These are phyloP conservation scores for Ramaria sp. DNA, from an alignment of 768 basidiomycete species.

Conservation along the genomic window DNA sequence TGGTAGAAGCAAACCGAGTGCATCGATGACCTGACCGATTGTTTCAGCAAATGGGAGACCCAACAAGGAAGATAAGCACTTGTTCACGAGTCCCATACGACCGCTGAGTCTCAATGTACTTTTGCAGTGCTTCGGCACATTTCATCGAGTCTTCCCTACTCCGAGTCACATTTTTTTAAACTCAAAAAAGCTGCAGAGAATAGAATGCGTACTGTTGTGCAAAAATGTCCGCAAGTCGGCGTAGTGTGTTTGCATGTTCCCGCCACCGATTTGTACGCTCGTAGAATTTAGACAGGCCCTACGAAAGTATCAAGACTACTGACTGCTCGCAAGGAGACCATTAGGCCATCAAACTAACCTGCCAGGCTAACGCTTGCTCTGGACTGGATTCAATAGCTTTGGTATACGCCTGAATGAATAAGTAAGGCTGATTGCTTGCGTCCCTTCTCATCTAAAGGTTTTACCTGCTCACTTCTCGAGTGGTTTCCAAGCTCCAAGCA, in stretches of 20 bases:
- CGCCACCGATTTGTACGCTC: slow-evolving; percentile 54
- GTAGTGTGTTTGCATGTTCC: slow-evolving; percentile 40
- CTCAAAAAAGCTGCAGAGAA: slow-evolving; percentile 13
- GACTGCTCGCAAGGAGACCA: neutral
- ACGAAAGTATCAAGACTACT: slow-evolving; percentile 12
- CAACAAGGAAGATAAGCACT: slow-evolving; percentile 24
- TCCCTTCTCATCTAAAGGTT: no score
- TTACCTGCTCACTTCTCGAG: slow-evolving; percentile 80
- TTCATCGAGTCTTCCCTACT: slow-evolving; percentile 63
- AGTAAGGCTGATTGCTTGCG: no score
- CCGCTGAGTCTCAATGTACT: slow-evolving; percentile 51
- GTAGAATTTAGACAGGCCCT: slow-evolving; percentile 70
- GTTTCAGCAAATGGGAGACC: neutral
- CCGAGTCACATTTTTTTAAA: slow-evolving; percentile 6
- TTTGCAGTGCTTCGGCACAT: slow-evolving; percentile 75
- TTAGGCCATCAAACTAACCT: slow-evolving; percentile 37
- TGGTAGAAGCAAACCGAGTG: slow-evolving; percentile 63
- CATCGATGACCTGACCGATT: slow-evolving; percentile 45
- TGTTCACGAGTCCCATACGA: slow-evolving; percentile 49
- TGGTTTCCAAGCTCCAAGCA: slow-evolving; percentile 60
- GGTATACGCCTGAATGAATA: slow-evolving; percentile 50
- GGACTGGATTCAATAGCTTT: slow-evolving; percentile 65
- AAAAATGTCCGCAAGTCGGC: slow-evolving; percentile 47
- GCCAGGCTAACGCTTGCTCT: slow-evolving; percentile 70
- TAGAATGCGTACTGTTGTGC: slow-evolving; percentile 34